Evolutionary conservation across 2,329 filamentous ascomycete species (phyloP).

Genomic region (Hypocreales sp.): DNA sequence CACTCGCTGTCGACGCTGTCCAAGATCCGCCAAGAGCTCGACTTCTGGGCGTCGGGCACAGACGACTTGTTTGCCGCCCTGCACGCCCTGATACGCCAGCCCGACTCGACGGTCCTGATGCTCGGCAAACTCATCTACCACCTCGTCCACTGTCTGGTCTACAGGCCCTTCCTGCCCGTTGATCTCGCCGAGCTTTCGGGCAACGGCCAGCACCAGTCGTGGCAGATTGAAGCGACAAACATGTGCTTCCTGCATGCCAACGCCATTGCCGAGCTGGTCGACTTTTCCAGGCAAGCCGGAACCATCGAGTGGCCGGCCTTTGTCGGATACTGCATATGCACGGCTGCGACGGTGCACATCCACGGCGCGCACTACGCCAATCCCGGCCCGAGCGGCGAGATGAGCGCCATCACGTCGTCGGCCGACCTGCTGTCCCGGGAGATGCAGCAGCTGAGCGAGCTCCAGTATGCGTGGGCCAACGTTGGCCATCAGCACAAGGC

Average conservation of each 20-base stretch:
- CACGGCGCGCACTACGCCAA: slow-evolving; percentile 69
- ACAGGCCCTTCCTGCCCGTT: slow-evolving; percentile 74
- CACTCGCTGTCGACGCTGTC: slow-evolving; percentile 73
- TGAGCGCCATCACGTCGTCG: slow-evolving; percentile 46
- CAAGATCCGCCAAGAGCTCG: slow-evolving; percentile 71
- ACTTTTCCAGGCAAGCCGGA: slow-evolving; percentile 58
- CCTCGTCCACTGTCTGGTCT: slow-evolving; percentile 72
- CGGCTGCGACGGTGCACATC: slow-evolving; percentile 75
- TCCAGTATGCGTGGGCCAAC: slow-evolving; percentile 61
- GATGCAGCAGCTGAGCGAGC: slow-evolving; percentile 64
- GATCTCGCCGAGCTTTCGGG: slow-evolving; percentile 68
- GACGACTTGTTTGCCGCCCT: slow-evolving; percentile 66
- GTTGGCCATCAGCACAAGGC: slow-evolving; percentile 70
- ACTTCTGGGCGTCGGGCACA: slow-evolving; percentile 72
- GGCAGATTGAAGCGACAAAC: slow-evolving; percentile 85
- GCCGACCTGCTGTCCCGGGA: slow-evolving; percentile 60
- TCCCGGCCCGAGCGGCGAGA: slow-evolving; percentile 29
- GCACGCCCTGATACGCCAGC: slow-evolving; percentile 59
- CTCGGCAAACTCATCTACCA: slow-evolving; percentile 81
- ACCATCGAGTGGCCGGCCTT: slow-evolving; percentile 77
- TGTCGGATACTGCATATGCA: slow-evolving; percentile 74
- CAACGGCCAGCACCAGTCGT: slow-evolving; percentile 72
- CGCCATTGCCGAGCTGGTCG: slow-evolving; percentile 69
- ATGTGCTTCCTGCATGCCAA: slow-evolving; percentile 78
- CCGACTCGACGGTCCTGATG: slow-evolving; percentile 63